These are phyloP conservation scores for Inga oerstediana DNA, from an alignment of 306 rosid genomes.

Conservation along the genomic window DNA sequence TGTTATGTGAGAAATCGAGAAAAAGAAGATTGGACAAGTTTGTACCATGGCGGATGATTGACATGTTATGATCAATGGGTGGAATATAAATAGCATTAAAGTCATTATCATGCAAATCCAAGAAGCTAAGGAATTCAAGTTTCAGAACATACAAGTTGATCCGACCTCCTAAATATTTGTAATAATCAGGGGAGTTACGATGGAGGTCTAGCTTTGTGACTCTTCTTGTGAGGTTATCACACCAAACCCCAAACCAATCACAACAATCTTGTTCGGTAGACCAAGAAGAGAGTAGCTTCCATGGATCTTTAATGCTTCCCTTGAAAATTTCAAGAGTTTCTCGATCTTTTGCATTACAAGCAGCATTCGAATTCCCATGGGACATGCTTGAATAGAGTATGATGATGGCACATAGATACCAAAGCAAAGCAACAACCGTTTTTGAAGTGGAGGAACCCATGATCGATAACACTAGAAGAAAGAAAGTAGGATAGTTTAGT, in stretches of 20 bases:
- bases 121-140: background rate
- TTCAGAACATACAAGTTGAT: background rate
- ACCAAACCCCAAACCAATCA: background rate
- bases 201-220: background rate
- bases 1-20: constrained; percentile 1
- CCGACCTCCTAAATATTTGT: background rate
- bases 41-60: background rate
- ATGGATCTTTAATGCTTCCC: constrained; percentile 20
- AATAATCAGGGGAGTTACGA: background rate
- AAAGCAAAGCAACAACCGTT: background rate
- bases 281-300: constrained; percentile 17
- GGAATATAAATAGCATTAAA: background rate
- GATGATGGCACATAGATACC: background rate
- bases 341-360: constrained; percentile 3
- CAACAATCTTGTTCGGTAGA: constrained; percentile 8
- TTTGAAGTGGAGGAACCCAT: constrained; percentile 4
- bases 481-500: background rate
- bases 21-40: constrained; percentile 9
- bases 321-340: background rate
- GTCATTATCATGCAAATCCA: background rate
- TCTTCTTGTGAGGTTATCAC: background rate
- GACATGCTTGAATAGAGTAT: background rate
- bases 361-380: background rate
- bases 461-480: background rate
- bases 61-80: background rate